Conservation (phyloP, 2,329 filamentous ascomycete genomes). For the Calonectria pteridis region DNA sequence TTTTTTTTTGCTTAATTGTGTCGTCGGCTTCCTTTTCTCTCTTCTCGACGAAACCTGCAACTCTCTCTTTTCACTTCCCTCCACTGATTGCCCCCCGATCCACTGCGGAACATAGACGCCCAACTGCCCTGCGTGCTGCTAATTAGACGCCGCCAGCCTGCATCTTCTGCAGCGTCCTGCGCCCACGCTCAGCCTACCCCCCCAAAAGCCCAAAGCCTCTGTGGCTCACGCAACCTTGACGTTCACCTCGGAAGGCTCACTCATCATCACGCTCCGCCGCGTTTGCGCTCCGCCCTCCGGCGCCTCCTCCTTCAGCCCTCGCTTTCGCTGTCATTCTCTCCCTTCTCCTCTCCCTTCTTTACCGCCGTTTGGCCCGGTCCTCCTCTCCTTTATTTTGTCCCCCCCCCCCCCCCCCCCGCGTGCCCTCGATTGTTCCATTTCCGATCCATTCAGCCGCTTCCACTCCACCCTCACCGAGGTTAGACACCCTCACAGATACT, state of each 20-base stretch:
- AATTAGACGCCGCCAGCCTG: slow-evolving; percentile 18
- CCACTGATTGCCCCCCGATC: not conserved
- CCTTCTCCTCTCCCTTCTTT: slow-evolving; percentile 21
- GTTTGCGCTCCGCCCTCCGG: slow-evolving; percentile 25
- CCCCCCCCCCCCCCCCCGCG: not conserved
- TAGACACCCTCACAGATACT: slow-evolving; percentile 32
- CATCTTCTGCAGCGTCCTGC: slow-evolving; percentile 19
- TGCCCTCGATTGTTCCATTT: slow-evolving; percentile 1
- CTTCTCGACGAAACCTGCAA: not conserved
- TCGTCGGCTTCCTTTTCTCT: not conserved
- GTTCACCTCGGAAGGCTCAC: slow-evolving; percentile 21
- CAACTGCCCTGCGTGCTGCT: slow-evolving; percentile 7
- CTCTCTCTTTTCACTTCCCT: not conserved
- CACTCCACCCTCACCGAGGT: slow-evolving; percentile 18
- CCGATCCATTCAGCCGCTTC: not conserved
- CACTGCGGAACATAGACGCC: slow-evolving; percentile 16
- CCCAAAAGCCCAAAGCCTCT: slow-evolving; percentile 12
- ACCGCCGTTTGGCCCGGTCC: slow-evolving; percentile 25
- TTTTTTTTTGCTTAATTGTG: not conserved
- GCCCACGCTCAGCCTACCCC: slow-evolving; percentile 24
- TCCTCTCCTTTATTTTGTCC: slow-evolving; percentile 11
- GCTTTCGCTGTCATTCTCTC: slow-evolving; percentile 9
- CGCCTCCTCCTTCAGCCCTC: slow-evolving; percentile 28
- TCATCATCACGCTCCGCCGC: slow-evolving; percentile 27
- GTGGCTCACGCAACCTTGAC: slow-evolving; percentile 22